Base-by-base conservation (phyloP, 371 early-diverging fungal species). In the Mortierella sp. region DNA sequence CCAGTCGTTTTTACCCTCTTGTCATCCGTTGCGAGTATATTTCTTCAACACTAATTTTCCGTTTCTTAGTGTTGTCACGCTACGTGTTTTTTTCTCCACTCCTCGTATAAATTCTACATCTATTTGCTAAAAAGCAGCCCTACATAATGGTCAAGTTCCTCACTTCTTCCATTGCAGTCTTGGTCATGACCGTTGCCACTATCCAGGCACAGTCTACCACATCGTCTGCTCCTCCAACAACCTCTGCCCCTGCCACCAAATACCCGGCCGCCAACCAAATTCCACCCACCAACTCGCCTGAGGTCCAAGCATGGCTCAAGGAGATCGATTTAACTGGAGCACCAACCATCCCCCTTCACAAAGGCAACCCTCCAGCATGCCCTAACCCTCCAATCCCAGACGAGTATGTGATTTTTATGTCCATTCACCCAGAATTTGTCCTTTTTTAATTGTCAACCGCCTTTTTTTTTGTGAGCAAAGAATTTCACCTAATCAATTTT, bases 291-390 rank as follows among this genome's bases (percentile, higher is more conserved):
- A 57, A 71, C 77, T 76, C 77, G 3, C 64, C 77, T 35, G 65
- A 76, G 19, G 71, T 76, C 57, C 49, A 42, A 35, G 64, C 63
- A 3, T 76, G 77, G 77, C 71, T 76, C 65, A 75, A 75, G 63
- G 77, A 76, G 61, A 70, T 76, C 31, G 77, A 76, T 32, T 28
- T 76, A 19, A 68, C 64, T 17, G 77, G 71, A 23, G 77, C 71
- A 19, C 77, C 77, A 23, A 35, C n/a, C 17, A 57, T 76, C 31
- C 58, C 68, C 1, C 64, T 76, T 31, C 68, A 67, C 66, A 71
- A 32, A 15, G 72, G 68, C 15, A 40, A 56, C 0, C 76, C 76
- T 12, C 76, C 76, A 40, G 28, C 40, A 1, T 75, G 76, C 67
- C 70, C 76, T 34, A 66, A 70, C 54, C 66, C 66, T 15, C 67